Conservation (phyloP, 805 yeast species). For the Jamesozyma gamospora region DNA sequence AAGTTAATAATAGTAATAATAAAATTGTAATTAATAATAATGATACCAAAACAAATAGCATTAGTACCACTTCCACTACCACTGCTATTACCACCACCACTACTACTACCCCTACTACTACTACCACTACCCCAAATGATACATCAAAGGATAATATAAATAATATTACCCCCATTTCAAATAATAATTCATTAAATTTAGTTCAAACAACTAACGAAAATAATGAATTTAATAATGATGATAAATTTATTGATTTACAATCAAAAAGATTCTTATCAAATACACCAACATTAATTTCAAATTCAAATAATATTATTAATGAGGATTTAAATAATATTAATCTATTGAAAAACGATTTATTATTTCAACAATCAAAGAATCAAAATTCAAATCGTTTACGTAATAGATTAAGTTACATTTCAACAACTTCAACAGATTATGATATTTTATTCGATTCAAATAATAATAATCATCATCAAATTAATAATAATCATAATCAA, state of each 20-base stretch:
- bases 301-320: no score
- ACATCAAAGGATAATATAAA: no score
- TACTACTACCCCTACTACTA: background rate
- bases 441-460: slow-evolving; percentile 9
- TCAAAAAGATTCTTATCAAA: no score
- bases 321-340: no score
- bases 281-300: no score
- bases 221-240: background rate
- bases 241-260: no score
- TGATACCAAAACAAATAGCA: background rate
- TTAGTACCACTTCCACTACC: background rate
- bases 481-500: slow-evolving; percentile 1
- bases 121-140: background rate
- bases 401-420: slow-evolving; percentile 26
- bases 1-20: no score
- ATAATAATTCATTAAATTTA: no score
- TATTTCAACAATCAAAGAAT: background rate
- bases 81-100: no score
- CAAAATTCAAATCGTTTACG: background rate
- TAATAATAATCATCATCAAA: background rate
- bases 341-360: no score
- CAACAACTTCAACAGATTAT: slow-evolving; percentile 25
- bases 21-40: no score
- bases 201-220: background rate
- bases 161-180: no score